Evolutionary conservation across 2,329 filamentous ascomycete species (phyloP).

Genomic region (Oidium heveae): DNA sequence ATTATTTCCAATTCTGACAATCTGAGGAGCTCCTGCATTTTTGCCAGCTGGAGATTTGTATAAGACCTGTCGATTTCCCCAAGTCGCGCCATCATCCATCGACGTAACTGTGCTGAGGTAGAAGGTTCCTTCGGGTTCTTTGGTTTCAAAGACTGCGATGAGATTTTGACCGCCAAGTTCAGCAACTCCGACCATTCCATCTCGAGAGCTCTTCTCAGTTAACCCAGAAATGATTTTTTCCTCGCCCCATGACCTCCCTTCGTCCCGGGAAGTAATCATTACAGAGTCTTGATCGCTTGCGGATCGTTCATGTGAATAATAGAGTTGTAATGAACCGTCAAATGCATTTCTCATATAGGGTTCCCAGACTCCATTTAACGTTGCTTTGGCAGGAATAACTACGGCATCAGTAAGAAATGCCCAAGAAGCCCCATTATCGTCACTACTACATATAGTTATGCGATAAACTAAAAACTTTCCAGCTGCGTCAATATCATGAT

Average conservation of each 20-base stretch:
- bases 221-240: slow-evolving; percentile 1
- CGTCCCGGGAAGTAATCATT: slow-evolving; percentile 1
- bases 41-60: background rate
- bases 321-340: slow-evolving; percentile 1
- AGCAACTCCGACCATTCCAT: slow-evolving; percentile 3
- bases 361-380: slow-evolving; percentile 3
- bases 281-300: slow-evolving; percentile 3
- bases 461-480: slow-evolving; percentile 1
- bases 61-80: slow-evolving; percentile 1
- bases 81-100: slow-evolving; percentile 2
- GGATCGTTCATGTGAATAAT: slow-evolving; percentile 2
- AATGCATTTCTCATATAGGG: slow-evolving; percentile 1
- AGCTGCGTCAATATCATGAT: background rate
- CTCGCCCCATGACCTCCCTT: background rate
- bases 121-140: slow-evolving; percentile 1
- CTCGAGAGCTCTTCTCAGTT: background rate
- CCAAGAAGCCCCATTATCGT: slow-evolving; percentile 2
- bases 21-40: slow-evolving; percentile 4
- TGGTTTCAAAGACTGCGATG: slow-evolving; percentile 4
- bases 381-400: background rate
- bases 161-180: slow-evolving; percentile 1
- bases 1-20: slow-evolving; percentile 1
- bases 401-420: slow-evolving; percentile 1
- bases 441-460: slow-evolving; percentile 1
- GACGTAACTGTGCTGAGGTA: background rate